These are phyloP conservation scores for Populus pruinosa DNA, from an alignment of 345 rosid species.

Conservation along the genomic window DNA sequence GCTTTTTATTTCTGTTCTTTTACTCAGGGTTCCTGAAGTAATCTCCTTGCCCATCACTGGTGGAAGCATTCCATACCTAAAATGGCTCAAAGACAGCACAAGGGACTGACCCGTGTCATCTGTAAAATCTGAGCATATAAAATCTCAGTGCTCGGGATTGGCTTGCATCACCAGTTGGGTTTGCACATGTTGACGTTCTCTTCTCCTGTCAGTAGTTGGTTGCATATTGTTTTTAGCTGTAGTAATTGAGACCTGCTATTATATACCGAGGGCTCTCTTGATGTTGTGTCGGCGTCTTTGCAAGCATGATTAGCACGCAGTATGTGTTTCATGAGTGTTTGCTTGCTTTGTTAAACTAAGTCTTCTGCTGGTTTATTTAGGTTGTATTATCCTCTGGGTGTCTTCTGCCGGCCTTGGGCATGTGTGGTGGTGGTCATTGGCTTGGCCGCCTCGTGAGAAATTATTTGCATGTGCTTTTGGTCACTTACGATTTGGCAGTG, in stretches of 20 bases:
- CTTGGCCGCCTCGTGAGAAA: not conserved
- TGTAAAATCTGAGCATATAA: not conserved
- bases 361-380: not conserved
- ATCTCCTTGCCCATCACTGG: conserved; percentile 81
- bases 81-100: conserved; percentile 82
- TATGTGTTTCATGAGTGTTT: not conserved
- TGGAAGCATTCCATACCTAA: conserved; percentile 67
- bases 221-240: not conserved
- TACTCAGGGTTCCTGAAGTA: conserved; percentile 79
- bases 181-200: not conserved
- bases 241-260: not conserved
- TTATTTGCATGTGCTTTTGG: not conserved
- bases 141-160: not conserved
- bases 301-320: not conserved
- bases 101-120: conserved; percentile 45
- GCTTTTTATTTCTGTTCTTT: not conserved
- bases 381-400: not conserved
- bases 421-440: not conserved
- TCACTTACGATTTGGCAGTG: not conserved
- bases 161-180: not conserved
- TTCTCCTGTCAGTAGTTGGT: no score
- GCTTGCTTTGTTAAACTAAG: not conserved
- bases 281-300: not conserved
- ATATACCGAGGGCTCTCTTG: not conserved
- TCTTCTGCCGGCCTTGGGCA: not conserved